phyloP scores from a whole-genome alignment of 352 stramenopile genomes.

The Phytophthora meadii region DNA sequence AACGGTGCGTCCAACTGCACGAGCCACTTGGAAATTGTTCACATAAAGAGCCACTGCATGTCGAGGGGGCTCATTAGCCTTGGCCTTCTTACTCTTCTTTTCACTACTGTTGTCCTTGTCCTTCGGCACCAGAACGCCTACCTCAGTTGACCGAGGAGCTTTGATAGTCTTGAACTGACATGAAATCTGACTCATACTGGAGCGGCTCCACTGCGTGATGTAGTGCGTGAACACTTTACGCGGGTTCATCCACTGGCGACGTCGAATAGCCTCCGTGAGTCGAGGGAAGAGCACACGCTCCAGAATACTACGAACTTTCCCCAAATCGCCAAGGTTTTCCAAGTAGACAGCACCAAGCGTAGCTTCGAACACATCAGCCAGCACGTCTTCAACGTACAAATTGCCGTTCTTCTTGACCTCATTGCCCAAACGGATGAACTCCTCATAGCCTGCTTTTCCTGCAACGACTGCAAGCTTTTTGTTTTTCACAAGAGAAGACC shows the following conservation, averaged over 20 bases:
- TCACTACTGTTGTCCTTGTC: conserved; percentile 21
- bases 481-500: conserved; percentile 89
- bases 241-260: conserved; percentile 86
- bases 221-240: conserved; percentile 77
- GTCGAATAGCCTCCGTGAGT: conserved; percentile 74
- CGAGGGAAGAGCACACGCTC: conserved; percentile 68
- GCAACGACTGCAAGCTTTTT: conserved; percentile 73
- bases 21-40: conserved; percentile 66
- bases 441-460: conserved; percentile 60
- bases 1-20: conserved; percentile 72
- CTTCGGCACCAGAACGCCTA: conserved; percentile 38
- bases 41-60: conserved; percentile 78
- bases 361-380: conserved; percentile 84
- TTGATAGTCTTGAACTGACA: conserved; percentile 67
- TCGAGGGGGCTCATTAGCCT: conserved; percentile 23
- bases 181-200: conserved; percentile 35
- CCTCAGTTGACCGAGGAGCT: conserved; percentile 9
- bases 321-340: conserved; percentile 67
- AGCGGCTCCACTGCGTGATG: conserved; percentile 58
- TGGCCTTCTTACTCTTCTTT: conserved; percentile 35
- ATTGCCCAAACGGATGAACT: conserved; percentile 79
- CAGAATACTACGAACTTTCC: conserved; percentile 69
- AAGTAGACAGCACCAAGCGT: conserved; percentile 80
- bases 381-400: conserved; percentile 77
- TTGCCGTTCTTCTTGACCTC: conserved; percentile 62